Evolutionary conservation across 2,329 filamentous ascomycete genomes (phyloP), one percentile per base, ranked within the genome.

Genomic region (Rutstroemia sp.): DNA sequence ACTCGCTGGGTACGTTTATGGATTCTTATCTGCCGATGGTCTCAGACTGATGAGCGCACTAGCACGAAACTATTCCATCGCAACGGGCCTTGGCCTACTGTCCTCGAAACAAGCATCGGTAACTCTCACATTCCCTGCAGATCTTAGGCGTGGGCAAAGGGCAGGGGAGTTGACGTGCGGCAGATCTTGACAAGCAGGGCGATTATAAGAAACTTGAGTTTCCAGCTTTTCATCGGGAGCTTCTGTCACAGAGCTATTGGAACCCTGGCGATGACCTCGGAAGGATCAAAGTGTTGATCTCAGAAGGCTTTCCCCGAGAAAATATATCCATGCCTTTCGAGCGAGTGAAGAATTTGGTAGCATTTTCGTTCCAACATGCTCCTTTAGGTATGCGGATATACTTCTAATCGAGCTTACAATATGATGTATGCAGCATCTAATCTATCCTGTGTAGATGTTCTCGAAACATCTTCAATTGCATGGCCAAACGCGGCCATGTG

Each of bases 331-430:
- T 74, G 44, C 79, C 82, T 0, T 82, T 88, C 61, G 83, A 89
- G 64, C 76, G 83, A 42, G 74, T 88, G 60, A 87, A 86, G 66
- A 89, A 92, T 64, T 71, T 90, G 46, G 80, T 91, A 23, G 80
- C 81, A 14, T 94, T 95, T 70, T 86, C 89, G 1, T 95, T 95
- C 65, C 88, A 94, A 66, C 88, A 94, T 74, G 90, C 88, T 36
- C 89, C 90, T 1, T 72, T 88, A 54, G 79, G 89, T 92, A 73
- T 62, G 77, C 71, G 10, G 30, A 4, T 34, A 4, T 34, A 34
- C 27, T 39, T 7, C 6, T 21, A 40, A 14, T 42, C 17, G 10
- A 25, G n/a, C 19, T 14, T 50, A 40, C 5, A 27, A 30, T 40
- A 42, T 23, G 51, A 7, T 39, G 59, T 17, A 51, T 46, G 36